phyloP scores from a whole-genome alignment of 1,139 yeast genomes.

The Yamadazyma pseudoaaseri region DNA sequence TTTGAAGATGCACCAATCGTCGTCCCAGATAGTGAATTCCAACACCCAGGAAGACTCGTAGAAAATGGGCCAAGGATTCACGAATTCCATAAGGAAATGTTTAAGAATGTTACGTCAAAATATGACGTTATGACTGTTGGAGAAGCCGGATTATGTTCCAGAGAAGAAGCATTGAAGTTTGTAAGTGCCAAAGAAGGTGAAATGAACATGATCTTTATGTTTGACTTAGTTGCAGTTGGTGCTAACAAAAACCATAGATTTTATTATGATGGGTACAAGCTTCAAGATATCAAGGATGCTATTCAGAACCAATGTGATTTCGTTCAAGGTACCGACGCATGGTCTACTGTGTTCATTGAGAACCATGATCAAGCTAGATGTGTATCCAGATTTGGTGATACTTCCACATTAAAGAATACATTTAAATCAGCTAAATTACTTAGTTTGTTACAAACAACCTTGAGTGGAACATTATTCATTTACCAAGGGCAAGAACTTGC shows the following conservation, averaged over 20 bases:
- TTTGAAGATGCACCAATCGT: conserved; percentile 51
- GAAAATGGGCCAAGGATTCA: conserved; percentile 54
- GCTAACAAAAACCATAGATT: conserved; percentile 31
- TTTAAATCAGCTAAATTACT: conserved; percentile 47
- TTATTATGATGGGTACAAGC: conserved; percentile 28
- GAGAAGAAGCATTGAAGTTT: conserved; percentile 44
- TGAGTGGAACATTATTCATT: conserved; percentile 56
- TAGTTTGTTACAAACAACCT: conserved; percentile 43
- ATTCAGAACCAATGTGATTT: conserved; percentile 27
- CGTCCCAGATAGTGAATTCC: conserved; percentile 39
- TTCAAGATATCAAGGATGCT: conserved; percentile 45
- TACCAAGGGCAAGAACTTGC: conserved; percentile 66
- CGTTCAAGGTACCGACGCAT: conserved; percentile 52
- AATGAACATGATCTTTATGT: conserved; percentile 52
- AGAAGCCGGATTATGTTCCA: conserved; percentile 46
- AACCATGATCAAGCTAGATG: conserved; percentile 61
- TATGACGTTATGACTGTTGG: conserved; percentile 60
- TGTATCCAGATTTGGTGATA: conserved; percentile 47
- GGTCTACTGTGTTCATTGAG: conserved; percentile 58
- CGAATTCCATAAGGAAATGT: conserved; percentile 57
- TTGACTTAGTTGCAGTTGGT: conserved; percentile 49
- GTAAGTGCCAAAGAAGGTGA: conserved; percentile 50
- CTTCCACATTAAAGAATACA: conserved; percentile 29
- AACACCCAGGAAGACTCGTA: conserved; percentile 31
- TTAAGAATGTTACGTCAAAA: conserved; percentile 38